Conservation (phyloP, 176 grass and related monocot species). For the Aechmea fasciata region DNA sequence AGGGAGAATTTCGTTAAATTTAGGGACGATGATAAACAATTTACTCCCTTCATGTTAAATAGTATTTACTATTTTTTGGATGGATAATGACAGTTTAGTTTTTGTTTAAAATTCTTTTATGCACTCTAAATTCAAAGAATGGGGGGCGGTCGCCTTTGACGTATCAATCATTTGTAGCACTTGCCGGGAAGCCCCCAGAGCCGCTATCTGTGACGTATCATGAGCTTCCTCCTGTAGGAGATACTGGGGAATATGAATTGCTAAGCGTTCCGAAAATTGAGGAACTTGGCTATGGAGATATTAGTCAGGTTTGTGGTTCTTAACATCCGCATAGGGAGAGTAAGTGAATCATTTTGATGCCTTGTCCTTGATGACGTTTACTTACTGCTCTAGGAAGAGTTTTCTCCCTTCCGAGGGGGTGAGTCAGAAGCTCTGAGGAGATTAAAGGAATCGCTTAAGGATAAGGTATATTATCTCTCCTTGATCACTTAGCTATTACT, state of each 20-base stretch:
- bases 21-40: too few species aligned
- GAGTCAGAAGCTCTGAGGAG: slow-evolving; percentile 74
- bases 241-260: slow-evolving; percentile 45
- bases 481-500: not conserved
- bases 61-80: not conserved
- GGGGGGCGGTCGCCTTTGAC: slow-evolving; percentile 54
- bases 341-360: not conserved
- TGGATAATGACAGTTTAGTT: not conserved
- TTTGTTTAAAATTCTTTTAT: not conserved
- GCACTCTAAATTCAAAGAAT: slow-evolving; percentile 42
- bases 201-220: slow-evolving; percentile 46
- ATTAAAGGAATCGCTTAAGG: slow-evolving; percentile 53
- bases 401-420: slow-evolving; percentile 57
- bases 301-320: slow-evolving; percentile 36
- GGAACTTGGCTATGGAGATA: slow-evolving; percentile 80
- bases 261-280: slow-evolving; percentile 51
- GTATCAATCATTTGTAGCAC: slow-evolving; percentile 62
- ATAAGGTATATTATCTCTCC: slow-evolving; percentile 28
- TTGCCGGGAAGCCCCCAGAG: slow-evolving; percentile 39
- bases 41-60: too few species aligned
- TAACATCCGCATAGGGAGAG: not conserved
- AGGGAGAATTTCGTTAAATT: too few species aligned
- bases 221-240: slow-evolving; percentile 49
- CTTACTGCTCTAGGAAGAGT: slow-evolving; percentile 42
- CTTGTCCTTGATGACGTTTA: not conserved